These are phyloP conservation scores for Trichosporon sp. DNA, from an alignment of 1,284 basidiomycete genomes.

Conservation along the genomic window DNA sequence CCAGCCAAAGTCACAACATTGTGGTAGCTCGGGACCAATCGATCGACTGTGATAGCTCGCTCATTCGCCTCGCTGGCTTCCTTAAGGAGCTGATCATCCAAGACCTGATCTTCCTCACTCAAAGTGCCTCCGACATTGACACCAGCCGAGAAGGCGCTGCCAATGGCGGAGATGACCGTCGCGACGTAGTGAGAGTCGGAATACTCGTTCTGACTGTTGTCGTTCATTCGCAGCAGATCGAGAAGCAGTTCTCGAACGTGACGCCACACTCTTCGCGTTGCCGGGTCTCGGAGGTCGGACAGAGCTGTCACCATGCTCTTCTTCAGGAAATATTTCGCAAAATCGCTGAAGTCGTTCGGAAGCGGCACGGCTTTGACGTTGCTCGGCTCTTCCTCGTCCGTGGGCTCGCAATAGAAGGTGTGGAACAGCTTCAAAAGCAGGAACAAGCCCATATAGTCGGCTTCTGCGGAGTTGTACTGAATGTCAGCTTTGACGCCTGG, in stretches of 20 bases:
- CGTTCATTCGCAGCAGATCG: conserved; percentile 85
- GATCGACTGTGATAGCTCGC: conserved; percentile 87
- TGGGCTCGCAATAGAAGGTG: conserved; percentile 83
- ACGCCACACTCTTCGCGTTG: conserved; percentile 54
- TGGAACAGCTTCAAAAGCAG: conserved; percentile 90
- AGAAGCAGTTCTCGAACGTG: conserved; percentile 87
- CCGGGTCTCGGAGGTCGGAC: conserved; percentile 34
- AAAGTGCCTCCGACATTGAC: conserved; percentile 14
- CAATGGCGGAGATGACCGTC: conserved; percentile 74
- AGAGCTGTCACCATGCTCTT: conserved; percentile 51
- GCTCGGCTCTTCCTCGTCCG: conserved; percentile 74
- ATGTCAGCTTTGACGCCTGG: background rate
- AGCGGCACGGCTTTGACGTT: conserved; percentile 77
- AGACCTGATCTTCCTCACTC: conserved; percentile 18
- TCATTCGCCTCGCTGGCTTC: conserved; percentile 75
- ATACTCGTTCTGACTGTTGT: conserved; percentile 87
- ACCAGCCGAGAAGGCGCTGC: conserved; percentile 46
- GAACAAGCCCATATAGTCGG: conserved; percentile 70
- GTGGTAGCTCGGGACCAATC: conserved; percentile 88
- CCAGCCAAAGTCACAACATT: conserved; percentile 89
- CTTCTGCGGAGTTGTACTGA: conserved; percentile 37
- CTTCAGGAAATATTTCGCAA: conserved; percentile 89
- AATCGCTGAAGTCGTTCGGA: conserved; percentile 88
- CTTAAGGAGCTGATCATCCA: conserved; percentile 54
- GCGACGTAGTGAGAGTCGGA: conserved; percentile 90